These are phyloP conservation scores for Fragaria nilgerrensis DNA, from an alignment of 306 rosid species.

Conservation along the genomic window DNA sequence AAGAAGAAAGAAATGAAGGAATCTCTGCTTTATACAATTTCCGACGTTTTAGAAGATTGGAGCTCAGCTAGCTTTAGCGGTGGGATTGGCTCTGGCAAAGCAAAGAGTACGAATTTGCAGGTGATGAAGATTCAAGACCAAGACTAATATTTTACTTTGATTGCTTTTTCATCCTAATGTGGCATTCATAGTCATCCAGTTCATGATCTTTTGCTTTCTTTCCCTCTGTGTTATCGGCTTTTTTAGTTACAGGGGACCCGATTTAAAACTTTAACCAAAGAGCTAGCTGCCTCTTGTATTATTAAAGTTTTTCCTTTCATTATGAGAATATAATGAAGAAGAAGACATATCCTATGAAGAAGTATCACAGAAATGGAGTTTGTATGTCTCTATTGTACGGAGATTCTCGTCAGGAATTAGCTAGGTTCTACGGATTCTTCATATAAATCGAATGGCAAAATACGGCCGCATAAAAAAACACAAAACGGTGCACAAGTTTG, in stretches of 20 bases:
- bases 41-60: slow-evolving; percentile 11
- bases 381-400: background rate
- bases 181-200: slow-evolving; percentile 7
- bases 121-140: slow-evolving; percentile 10
- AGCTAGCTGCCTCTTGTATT: background rate
- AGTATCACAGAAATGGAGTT: background rate
- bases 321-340: slow-evolving; percentile 9
- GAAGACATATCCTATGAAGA: background rate
- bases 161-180: background rate
- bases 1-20: background rate
- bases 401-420: background rate
- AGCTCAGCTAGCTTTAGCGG: slow-evolving; percentile 5
- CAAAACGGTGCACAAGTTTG: too few species aligned
- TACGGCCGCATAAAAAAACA: too few species aligned
- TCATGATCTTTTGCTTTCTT: slow-evolving; percentile 12
- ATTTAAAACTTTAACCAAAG: background rate
- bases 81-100: slow-evolving; percentile 13
- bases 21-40: slow-evolving; percentile 35
- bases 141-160: background rate
- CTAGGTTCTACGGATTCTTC: too few species aligned
- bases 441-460: too few species aligned
- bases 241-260: background rate
- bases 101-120: background rate
- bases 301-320: background rate
- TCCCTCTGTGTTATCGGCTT: background rate